Base-by-base conservation (phyloP, 805 yeast genomes). In the Yarrowia sp. region DNA sequence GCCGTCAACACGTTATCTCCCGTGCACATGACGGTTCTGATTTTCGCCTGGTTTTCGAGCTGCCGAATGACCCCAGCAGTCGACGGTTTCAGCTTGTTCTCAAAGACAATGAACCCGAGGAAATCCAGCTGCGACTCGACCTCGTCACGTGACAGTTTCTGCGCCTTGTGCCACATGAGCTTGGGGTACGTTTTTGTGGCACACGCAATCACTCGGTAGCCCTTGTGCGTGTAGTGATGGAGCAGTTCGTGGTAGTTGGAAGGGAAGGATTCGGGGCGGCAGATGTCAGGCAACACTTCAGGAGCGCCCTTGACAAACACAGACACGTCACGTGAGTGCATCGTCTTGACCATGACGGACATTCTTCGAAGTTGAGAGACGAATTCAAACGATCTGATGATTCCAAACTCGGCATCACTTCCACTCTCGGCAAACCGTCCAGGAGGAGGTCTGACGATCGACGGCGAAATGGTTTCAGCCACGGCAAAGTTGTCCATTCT, bases 1-100 rank as follows among this genome's bases (percentile, higher is more conserved):
- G 98, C 99, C 0, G 99, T 95, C 69, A 95, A 80, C 19, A 95
- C 86, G 75, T 95, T 95, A 77, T 95, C 99, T 67, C 99, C 99
- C 0, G 99, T 95, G 78, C 99, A 95, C 99, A 95, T 95, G 38
- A 92, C 81, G 0, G 95, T 90, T 73, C 98, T 82, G 63, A 95
- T 83, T 26, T 85, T 82, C 0, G 99, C 98, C 7, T 81, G 82
- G 26, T 81, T 80, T 26, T 63, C 67, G 63, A 95, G 81, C 70
- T 85, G 83, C 12, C 77, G 72, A 63, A 95, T 82, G 0, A 93
- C 91, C 0, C 80, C 78, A 9, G 81, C 82, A 0, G 97, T 89
- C 0, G 89, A 81, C 1, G 83, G 79, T 75, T 95, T 95, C 74
- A 95, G 81, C 77, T 92, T 91, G 78, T 95, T 95, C 76, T 95